These are phyloP conservation scores for Triangularia verruculosa DNA, from an alignment of 2,329 filamentous ascomycete species.

Conservation along the genomic window DNA sequence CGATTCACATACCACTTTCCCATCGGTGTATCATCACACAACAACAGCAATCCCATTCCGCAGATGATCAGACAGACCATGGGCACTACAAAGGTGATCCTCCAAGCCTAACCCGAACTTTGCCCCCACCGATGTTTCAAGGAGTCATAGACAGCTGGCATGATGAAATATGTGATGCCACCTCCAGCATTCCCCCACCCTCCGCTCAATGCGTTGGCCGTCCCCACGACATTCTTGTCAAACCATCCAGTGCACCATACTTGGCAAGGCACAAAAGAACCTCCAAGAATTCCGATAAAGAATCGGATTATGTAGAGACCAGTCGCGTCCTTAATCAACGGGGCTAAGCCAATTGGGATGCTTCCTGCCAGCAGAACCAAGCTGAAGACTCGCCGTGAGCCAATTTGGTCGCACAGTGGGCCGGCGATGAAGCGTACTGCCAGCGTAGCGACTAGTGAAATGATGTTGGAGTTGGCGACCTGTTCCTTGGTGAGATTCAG, in stretches of 20 bases:
- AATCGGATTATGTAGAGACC: slow-evolving; percentile 73
- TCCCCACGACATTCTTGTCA: slow-evolving; percentile 87
- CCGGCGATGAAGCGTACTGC: slow-evolving; percentile 75
- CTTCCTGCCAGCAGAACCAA: slow-evolving; percentile 71
- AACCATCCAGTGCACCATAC: slow-evolving; percentile 93
- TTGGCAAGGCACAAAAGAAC: slow-evolving; percentile 79
- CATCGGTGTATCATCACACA: slow-evolving; percentile 75
- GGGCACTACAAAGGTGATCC: slow-evolving; percentile 79
- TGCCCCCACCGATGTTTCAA: slow-evolving; percentile 43
- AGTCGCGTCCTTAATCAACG: slow-evolving; percentile 64
- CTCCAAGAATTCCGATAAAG: slow-evolving; percentile 77
- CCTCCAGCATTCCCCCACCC: slow-evolving; percentile 86
- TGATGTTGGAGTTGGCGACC: slow-evolving; percentile 86
- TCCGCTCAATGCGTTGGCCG: slow-evolving; percentile 81
- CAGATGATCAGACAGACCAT: slow-evolving; percentile 69
- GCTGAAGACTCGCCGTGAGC: slow-evolving; percentile 76
- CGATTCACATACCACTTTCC: slow-evolving; percentile 73
- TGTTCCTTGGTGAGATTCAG: slow-evolving; percentile 67
- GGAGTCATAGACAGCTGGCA: slow-evolving; percentile 80
- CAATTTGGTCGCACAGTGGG: slow-evolving; percentile 80
- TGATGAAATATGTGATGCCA: slow-evolving; percentile 89
- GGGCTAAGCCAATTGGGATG: slow-evolving; percentile 80
- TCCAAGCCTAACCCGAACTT: slow-evolving; percentile 69
- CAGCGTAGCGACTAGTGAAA: slow-evolving; percentile 71
- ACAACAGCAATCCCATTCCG: slow-evolving; percentile 69